Evolutionary conservation across 225 moss, liverwort and hornwort genomes (phyloP), one percentile per base, ranked within the genome.

Genomic region (Pseudoscleropodium purum): DNA sequence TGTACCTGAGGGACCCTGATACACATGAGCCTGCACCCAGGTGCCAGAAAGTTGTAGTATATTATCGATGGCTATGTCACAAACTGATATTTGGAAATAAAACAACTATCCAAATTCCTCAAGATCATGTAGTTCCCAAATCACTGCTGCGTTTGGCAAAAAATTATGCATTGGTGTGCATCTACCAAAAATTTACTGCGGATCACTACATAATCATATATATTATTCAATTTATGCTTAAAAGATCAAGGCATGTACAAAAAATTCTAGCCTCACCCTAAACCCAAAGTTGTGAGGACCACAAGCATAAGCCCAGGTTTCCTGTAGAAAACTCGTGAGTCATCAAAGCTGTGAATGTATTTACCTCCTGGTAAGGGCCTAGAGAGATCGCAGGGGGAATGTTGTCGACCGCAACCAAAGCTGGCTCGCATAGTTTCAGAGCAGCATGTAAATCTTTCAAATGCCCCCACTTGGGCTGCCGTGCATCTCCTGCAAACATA

Each of bases 391-490:
- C 60, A 39, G 91, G 78, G 79, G 96, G 92, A 78, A 93, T 88
- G 66, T 41, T 54, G 87, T 97, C 96, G 20, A 94, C 94, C 23
- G 86, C 93, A n/a, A 95, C 94, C 87, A 98, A 90, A 84, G 98
- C 95, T 75, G 96, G 95, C 79, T 97, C 96, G 87, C 95, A 97
- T 52, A 91, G 88, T 84, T 94, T 97, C 65, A 98, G 91, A 85
- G 95, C 98, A 47, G 93, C 93, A 89, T 98, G 98, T 33, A 96
- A 93, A 34, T 95, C 95, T 87, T 92, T 96, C 84, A 98, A 89
- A 90, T 98, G 98, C 9, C 95, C 96, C 94, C 95, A 98, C 89
- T 98, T 98, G 20, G 98, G 98, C 69, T 96, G 95, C 72, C 96
- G 91, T 25, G 88, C 65, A 84, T 93, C 91, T 59, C 97, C 97